Conservation (phyloP, 805 yeast species). For the Ogataea paraovalis region DNA sequence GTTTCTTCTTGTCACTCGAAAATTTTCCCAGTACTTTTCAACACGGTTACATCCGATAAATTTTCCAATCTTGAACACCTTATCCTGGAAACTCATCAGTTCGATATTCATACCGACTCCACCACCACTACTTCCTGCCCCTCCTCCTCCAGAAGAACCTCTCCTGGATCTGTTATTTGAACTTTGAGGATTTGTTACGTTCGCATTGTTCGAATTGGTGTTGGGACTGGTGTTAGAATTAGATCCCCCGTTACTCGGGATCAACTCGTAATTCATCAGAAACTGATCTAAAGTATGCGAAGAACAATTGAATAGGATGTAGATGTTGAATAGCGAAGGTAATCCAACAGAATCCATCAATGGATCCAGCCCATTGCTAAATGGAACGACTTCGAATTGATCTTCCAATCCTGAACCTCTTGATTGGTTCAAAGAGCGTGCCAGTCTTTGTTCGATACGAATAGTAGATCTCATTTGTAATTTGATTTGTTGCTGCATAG, state of each 20-base stretch:
- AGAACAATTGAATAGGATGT: constrained; percentile 22
- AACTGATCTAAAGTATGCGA: constrained; percentile 17
- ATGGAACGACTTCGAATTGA: constrained; percentile 28
- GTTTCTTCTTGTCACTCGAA: constrained; percentile 8
- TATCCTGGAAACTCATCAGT: constrained; percentile 16
- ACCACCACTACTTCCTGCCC: background rate
- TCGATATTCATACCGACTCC: background rate
- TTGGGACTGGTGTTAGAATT: background rate
- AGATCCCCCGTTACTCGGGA: background rate
- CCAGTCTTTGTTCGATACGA: constrained; percentile 27
- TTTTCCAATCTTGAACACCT: constrained; percentile 24
- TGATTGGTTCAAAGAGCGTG: constrained; percentile 20
- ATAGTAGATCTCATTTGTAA: constrained; percentile 20
- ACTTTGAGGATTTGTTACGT: no score
- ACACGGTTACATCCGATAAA: constrained; percentile 30
- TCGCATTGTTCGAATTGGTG: background rate
- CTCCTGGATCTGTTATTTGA: background rate
- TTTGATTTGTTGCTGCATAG: constrained; percentile 16
- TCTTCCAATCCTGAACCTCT: constrained; percentile 30
- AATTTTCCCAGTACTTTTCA: constrained; percentile 28
- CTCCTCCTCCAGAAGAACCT: constrained; percentile 2
- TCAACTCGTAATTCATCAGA: constrained; percentile 18
- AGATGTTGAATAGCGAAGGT: constrained; percentile 25
- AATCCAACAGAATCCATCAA: constrained; percentile 16
- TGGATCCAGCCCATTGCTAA: constrained; percentile 25